Base-by-base conservation (phyloP, 2,329 filamentous ascomycete species). In the Anthostomella pinea region DNA sequence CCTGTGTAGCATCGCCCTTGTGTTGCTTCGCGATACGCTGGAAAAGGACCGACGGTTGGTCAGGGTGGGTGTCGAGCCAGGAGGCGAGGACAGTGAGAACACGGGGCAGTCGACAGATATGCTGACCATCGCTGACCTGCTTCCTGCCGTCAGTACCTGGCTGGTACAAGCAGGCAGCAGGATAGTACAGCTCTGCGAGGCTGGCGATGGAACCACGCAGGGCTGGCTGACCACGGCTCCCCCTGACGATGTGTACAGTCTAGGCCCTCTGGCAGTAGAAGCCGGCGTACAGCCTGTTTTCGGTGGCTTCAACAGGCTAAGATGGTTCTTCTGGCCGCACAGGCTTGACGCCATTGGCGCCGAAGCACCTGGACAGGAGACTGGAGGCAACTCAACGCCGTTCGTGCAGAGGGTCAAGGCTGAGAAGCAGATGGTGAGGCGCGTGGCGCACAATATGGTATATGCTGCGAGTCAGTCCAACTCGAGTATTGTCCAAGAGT, bases 271-370 rank as follows among this genome's bases (percentile, higher is more conserved):
- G 20, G 48, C 48, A 4, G 28, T 35, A 27, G 48, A 39, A 18
- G 45, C 40, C 10, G 48, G 48, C 6, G 30, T 51, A 15, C 34
- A 36, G 26, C 24, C 30, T 8, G 41, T 41, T 1, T 21, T 35
- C 2, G 39, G 40, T 5, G 48, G 48, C 9, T 51, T 51, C 36
- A 48, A 43, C 17, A 38, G 45, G 14, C 37, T 40, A 17, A 38
- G 48, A 15, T 51, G 48, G 48, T 39, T 51, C 17, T 51, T 48
- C 45, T 51, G 48, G 48, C 30, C 48, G 21, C 35, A 28, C n/a
- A 35, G 48, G 13, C 43, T 51, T 10, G 48, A 48, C 16, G 48
- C 46, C 21, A 44, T 51, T 26, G 48, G 45, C 27, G 45, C 40
- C 5, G 48, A 46, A 22, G 11, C 40, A 27, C 38, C 43, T 0